Conservation (phyloP, 805 yeast genomes). For the Candida ipomoeae region DNA sequence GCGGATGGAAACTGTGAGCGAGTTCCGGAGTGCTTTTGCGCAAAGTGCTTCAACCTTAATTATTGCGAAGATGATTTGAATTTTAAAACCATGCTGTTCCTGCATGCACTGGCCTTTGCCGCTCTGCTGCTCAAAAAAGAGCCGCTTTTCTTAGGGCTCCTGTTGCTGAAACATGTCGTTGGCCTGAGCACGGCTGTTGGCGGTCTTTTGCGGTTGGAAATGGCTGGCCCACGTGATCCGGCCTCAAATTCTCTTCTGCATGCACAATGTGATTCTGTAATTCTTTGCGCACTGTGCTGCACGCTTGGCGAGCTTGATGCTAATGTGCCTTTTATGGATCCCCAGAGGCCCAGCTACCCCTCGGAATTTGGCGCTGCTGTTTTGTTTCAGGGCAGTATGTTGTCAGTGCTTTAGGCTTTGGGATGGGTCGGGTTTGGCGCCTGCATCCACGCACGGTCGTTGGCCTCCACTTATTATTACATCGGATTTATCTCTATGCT, state of each 20-base stretch:
- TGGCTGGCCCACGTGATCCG: background rate
- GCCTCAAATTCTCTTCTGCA: background rate
- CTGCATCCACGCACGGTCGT: background rate
- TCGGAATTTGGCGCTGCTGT: background rate
- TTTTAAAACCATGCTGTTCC: background rate
- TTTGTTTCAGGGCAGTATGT: background rate
- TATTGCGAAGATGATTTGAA: background rate
- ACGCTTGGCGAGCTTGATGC: background rate
- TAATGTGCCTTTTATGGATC: background rate
- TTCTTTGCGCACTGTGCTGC: conserved; percentile 2
- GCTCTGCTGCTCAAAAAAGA: background rate
- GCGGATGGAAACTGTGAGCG: background rate
- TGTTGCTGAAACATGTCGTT: background rate
- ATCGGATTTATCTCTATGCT: background rate
- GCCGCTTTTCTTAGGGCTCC: background rate
- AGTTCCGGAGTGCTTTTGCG: background rate
- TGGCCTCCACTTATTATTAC: background rate
- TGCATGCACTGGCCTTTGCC: background rate
- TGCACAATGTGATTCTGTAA: conserved; percentile 1
- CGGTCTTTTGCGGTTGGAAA: background rate
- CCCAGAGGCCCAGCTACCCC: background rate
- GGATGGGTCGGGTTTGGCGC: too few species aligned
- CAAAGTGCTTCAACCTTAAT: background rate
- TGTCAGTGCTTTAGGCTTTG: too few species aligned
- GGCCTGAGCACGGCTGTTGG: background rate